These are phyloP conservation scores for Ophiobolus disseminans DNA, from an alignment of 2,329 filamentous ascomycete species.

Conservation along the genomic window DNA sequence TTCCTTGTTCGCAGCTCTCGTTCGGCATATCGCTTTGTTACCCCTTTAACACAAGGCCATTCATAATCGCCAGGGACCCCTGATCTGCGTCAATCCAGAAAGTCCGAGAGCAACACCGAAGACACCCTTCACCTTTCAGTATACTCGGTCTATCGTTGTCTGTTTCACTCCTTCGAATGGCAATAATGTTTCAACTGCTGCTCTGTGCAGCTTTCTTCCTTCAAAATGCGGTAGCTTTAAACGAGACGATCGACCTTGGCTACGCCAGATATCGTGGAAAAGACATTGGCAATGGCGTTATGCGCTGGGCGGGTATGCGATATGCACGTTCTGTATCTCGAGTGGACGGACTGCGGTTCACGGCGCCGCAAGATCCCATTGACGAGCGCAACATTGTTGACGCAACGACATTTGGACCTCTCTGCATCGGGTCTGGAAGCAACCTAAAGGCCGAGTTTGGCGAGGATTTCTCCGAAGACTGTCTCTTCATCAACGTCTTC, in stretches of 20 bases:
- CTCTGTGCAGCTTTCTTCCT: constrained; percentile 31
- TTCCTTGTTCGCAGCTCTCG: not conserved
- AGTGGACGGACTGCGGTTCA: constrained; percentile 61
- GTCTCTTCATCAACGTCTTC: constrained; percentile 50
- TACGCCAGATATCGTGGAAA: constrained; percentile 72
- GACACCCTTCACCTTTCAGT: not conserved
- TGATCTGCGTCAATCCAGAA: constrained; percentile 1
- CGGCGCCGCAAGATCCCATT: constrained; percentile 69
- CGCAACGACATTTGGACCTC: constrained; percentile 53
- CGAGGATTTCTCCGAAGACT: constrained; percentile 46
- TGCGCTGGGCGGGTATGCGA: constrained; percentile 76
- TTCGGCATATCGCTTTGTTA: not conserved
- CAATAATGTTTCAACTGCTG: constrained; percentile 31
- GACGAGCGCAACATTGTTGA: constrained; percentile 55
- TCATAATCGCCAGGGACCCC: not conserved
- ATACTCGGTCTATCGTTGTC: not conserved
- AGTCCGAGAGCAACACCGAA: constrained; percentile 3
- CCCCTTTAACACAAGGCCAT: not conserved
- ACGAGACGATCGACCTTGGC: constrained; percentile 64
- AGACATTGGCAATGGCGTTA: constrained; percentile 63
- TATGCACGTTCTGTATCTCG: constrained; percentile 61
- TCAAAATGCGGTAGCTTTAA: constrained; percentile 41
- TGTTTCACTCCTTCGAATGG: not conserved
- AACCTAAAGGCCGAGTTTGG: constrained; percentile 36
- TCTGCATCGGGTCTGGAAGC: constrained; percentile 40